Base-by-base conservation (phyloP, 2,329 filamentous ascomycete genomes). In the Aspergillus fijiensis region DNA sequence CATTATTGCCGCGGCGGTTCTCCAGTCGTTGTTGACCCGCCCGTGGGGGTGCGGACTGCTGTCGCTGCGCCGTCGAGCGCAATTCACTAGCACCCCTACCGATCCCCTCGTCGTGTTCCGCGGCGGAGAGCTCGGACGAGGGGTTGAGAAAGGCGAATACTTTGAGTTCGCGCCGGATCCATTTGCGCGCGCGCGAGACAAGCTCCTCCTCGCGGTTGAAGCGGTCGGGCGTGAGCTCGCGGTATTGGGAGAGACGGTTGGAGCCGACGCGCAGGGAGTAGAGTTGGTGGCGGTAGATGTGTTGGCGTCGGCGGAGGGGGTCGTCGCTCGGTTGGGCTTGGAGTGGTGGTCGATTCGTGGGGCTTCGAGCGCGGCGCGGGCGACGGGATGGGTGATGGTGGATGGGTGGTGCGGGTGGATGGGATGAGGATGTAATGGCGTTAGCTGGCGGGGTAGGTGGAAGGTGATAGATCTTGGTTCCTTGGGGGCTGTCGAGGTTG, bases 241-340 rank as follows among this genome's bases (percentile, higher is more conserved):
- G 84, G 75, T 94, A 95, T 27, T 85, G 83, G 0, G 91, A 95
- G n/a, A 88, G 76, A 0, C 86, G 84, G 71, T 95, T 96, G 2
- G 89, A 87, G 49, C 93, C 94, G 4, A 97, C 86, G 67, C 96
- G 91, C 1, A 91, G 82, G 2, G 91, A 94, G 75, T 87, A 95
- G 3, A 90, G 83, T 42, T 86, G 81, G 61, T 88, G 76, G 21
- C 84, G 82, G 73, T 98, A 97, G 64, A 98, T 81, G 23, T 87
- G 77, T 60, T 89, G 85, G 7, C 94, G 88, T 14, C 84, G 82
- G 12, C 82, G 74, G 52, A 92, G 73, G 2, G 82, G 78, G 25
- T 84, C 76, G 35, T 70, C 63, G 63, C 63, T 72, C 65, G 57
- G 72, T 70, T 59, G 75, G 66, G 51, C 69, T 45, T 19, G 39